Evolutionary conservation across 2,329 filamentous ascomycete species (phyloP).

Genomic region (Tolypocladium guangdongense): DNA sequence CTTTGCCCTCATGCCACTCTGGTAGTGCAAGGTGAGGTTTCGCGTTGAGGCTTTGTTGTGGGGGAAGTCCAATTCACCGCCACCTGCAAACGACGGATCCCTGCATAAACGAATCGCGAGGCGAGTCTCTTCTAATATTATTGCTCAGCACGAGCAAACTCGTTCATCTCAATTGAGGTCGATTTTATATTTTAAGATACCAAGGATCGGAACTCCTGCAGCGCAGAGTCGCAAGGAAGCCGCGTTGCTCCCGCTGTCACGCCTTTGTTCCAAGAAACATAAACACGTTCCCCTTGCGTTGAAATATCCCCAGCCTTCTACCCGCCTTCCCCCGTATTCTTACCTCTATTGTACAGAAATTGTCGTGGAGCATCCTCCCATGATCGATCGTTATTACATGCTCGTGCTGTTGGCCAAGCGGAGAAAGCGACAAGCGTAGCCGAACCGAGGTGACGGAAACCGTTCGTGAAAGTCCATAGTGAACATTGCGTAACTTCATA

Average conservation of each 20-base stretch:
- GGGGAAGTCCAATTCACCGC: too few species aligned
- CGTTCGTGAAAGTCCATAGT: constrained; percentile 1
- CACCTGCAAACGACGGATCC: too few species aligned
- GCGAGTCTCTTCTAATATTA: too few species aligned
- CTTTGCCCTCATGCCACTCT: too few species aligned
- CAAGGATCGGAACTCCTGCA: constrained; percentile 8
- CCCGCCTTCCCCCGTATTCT: neutral
- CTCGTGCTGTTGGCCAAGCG: neutral
- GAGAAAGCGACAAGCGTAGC: neutral
- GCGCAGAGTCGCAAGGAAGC: neutral
- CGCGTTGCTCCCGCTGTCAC: neutral
- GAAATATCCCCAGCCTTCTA: constrained; percentile 1
- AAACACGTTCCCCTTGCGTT: constrained; percentile 9
- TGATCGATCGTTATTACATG: constrained; percentile 1
- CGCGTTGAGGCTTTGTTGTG: too few species aligned
- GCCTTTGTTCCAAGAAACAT: constrained; percentile 7
- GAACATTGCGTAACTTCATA: constrained; percentile 4
- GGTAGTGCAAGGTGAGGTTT: too few species aligned
- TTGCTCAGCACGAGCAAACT: neutral
- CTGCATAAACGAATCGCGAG: too few species aligned
- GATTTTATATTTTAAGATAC: constrained; percentile 11
- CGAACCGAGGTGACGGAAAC: neutral
- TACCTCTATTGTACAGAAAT: constrained; percentile 1
- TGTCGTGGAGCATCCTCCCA: neutral
- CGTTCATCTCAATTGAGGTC: constrained; percentile 6